Base-by-base conservation (phyloP, 345 rosid genomes). In the Mallotus nudiflorus region DNA sequence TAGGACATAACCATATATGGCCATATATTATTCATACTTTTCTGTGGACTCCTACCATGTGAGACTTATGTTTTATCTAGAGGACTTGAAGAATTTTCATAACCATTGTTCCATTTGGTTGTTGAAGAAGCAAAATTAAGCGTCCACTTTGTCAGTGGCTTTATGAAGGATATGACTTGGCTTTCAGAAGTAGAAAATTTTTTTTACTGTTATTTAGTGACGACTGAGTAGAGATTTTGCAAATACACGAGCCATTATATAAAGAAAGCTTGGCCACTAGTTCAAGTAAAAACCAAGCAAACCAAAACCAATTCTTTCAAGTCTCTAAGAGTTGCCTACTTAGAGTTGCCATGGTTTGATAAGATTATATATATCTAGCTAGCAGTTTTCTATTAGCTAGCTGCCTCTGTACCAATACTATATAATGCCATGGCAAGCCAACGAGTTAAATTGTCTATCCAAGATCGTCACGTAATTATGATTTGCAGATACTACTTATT, bases 191-290 rank as follows among this genome's bases (percentile, higher is more conserved):
- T 74, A 45, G 73, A 73, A 49, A 37, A 18, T 52, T 11, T 68
- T n/a, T 69, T 66, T 60, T 51, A 80, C 50, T 71, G 12, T 19
- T 48, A 40, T 45, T 49, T 33, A 19, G 20, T 65, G 66, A 73
- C 79, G 62, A 74, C 35, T 71, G 81, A 77, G 84, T 81, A 74
- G 77, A 77, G 84, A 20, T 20, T 65, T 45, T 2, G 51, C 44
- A 44, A 70, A 19, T 25, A 19, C 40, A 63, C 16, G 9, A 48
- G 12, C 12, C 10, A 49, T 49, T 6, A 12, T 4, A 22, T n/a
- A 55, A 12, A 14, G 37, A 42, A 53, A 40, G 15, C 78, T 40
- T 76, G 25, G 27, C 44, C 59, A 46, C 69, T 20, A 69, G 65
- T 71, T 44, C 40, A 76, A 76, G 83, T 48, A 33, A 65, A n/a